Evolutionary conservation across 2,329 filamentous ascomycete genomes (phyloP), one percentile per base, ranked within the genome.

Genomic region (Venturia oleaginea): DNA sequence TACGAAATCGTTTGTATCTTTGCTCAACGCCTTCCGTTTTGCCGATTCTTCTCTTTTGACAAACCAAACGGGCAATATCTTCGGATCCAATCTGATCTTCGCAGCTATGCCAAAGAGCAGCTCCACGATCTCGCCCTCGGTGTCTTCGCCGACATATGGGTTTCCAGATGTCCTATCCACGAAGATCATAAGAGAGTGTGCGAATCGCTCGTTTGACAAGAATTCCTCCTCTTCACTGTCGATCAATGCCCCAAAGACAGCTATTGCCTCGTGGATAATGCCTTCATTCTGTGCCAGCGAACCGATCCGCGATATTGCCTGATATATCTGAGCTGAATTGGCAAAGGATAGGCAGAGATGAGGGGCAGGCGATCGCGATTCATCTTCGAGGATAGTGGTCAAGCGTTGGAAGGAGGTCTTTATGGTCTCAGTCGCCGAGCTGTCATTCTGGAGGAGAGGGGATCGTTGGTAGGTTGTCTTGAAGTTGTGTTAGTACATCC

Each of bases 41-140:
- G 19, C 24, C 5, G 60, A 37, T 22, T 42, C 38, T 17, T 37
- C 59, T 54, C 63, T 65, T n/a, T 61, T 46, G 24, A 46, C 89
- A 77, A 99, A 99, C 94, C 94, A 99, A 19, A 91, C 89, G 1
- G 90, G 85, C 59, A 99, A 78, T 64, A 97, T 93, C 65, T 87
- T 84, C 4, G 94, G 92, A 69, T 95, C 89, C 67, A 97, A 80
- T 57, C 94, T 84, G 69, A 99, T 96, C 81, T 97, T 97, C 69
- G 94, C 95, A 24, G 94, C 91, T 69, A 99, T 92, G 67, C 93
- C 95, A 78, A 99, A 99, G 55, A 96, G 84, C 64, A 99, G 79
- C 78, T 99, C 93, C 62, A 97, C 90, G 59, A 97, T 87, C 66
- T 92, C 87, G 11, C 89, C 89, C 75, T 97, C 92, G 13, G 90